phyloP scores from a whole-genome alignment of 139 green algal genomes.

The Tetradesmus lagerheimii region DNA sequence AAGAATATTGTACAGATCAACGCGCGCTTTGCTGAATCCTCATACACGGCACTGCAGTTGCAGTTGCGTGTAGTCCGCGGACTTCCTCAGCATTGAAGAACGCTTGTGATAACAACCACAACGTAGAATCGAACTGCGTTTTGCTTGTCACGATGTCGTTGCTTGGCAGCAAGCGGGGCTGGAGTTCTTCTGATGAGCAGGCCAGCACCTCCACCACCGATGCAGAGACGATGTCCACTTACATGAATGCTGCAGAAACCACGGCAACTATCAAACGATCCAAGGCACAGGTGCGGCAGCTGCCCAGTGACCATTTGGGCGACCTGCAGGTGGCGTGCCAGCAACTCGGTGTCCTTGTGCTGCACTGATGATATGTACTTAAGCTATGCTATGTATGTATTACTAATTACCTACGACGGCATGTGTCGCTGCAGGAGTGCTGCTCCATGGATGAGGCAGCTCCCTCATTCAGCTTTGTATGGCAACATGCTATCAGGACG shows the following conservation, averaged over 20 bases:
- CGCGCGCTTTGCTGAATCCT: neutral
- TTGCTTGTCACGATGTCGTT: neutral
- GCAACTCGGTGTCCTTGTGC: neutral
- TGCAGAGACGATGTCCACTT: neutral
- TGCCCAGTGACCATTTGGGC: neutral
- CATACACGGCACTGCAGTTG: neutral
- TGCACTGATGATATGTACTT: neutral
- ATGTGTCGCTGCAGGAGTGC: neutral
- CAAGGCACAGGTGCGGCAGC: neutral
- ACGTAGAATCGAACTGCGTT: neutral
- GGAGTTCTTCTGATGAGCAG: neutral
- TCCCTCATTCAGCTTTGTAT: constrained; percentile 1
- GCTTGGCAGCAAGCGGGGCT: neutral
- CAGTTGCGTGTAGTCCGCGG: neutral
- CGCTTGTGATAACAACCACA: no score
- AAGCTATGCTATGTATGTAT: neutral
- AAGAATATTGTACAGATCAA: no score
- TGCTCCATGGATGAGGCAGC: neutral
- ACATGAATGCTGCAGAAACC: neutral
- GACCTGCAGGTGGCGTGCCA: neutral
- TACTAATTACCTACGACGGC: neutral
- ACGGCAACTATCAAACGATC: neutral
- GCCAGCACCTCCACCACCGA: neutral
- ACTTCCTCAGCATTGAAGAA: neutral
- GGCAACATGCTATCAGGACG: neutral